Conservation (phyloP, 2,329 filamentous ascomycete species). For the Emmonsiellopsis sp. region DNA sequence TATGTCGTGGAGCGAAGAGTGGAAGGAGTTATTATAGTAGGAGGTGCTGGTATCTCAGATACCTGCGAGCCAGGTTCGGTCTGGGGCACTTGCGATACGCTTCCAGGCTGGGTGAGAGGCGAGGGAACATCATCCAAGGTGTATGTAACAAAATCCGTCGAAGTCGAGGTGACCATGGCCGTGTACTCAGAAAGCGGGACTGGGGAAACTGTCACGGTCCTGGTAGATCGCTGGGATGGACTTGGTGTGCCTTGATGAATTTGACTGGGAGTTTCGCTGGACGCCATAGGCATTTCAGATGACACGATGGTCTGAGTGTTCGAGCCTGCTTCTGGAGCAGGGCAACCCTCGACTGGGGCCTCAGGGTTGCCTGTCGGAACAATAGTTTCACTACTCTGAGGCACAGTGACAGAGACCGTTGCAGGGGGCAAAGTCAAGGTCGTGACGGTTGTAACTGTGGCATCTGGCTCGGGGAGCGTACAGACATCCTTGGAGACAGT, state of each 20-base stretch:
- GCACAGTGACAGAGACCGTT: conserved; percentile 1
- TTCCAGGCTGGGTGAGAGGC: not conserved
- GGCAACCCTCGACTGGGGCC: not conserved
- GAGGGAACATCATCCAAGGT: not conserved
- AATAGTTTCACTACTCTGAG: not conserved
- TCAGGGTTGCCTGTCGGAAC: not conserved
- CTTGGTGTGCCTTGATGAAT: not conserved
- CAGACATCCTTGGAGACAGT: not conserved
- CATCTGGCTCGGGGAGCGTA: not conserved
- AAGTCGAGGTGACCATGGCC: not conserved
- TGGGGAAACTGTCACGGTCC: not conserved
- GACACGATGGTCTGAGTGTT: not conserved
- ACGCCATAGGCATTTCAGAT: not conserved
- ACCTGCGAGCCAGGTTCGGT: not conserved
- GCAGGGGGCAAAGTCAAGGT: not conserved
- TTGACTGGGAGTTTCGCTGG: not conserved
- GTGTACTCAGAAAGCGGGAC: not conserved
- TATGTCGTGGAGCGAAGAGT: not conserved
- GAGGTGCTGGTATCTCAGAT: not conserved
- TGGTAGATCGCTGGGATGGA: not conserved
- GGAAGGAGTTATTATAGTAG: not conserved
- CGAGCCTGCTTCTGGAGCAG: not conserved
- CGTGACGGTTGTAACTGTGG: not conserved
- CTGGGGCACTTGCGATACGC: not conserved
- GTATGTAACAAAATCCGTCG: not conserved